Percentiles rank a stretch among this genome's conserved stretches.
Evolutionary conservation across 1,284 basidiomycete species (phyloP).

Genomic region (Ganoderma lucidum): DNA sequence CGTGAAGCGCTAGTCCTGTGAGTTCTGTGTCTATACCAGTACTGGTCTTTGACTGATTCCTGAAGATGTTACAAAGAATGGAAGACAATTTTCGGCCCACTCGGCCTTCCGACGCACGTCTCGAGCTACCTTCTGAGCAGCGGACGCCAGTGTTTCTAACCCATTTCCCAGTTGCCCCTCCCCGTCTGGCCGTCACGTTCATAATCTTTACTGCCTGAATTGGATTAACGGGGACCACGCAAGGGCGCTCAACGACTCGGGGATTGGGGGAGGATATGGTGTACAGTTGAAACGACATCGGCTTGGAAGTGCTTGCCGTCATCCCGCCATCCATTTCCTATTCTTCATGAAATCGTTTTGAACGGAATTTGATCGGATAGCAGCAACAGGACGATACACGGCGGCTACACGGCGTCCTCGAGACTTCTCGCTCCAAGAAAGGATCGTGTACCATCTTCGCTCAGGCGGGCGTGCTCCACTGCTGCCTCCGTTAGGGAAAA

Average conservation of each 20-base stretch:
- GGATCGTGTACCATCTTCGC: not conserved
- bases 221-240: not conserved
- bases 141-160: not conserved
- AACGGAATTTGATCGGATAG: not conserved
- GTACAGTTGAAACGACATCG: not conserved
- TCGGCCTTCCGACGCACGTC: too few relatives aligned
- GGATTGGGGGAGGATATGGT: not conserved
- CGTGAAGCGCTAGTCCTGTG: not conserved
- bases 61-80: not conserved
- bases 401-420: slow-evolving; percentile 3
- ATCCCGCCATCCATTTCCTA: not conserved
- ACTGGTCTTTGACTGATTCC: not conserved
- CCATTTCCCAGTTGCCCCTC: not conserved
- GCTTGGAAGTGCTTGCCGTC: not conserved
- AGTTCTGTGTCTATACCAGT: not conserved
- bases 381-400: not conserved
- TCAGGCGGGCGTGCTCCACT: not conserved
- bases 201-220: not conserved
- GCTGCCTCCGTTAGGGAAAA: not conserved
- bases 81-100: not conserved
- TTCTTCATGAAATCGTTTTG: not conserved
- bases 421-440: not conserved
- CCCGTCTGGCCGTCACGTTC: not conserved
- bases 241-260: not conserved
- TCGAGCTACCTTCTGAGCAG: not conserved